These are phyloP conservation scores for Thielaviopsis ethacetica DNA, from an alignment of 2,329 filamentous ascomycete species.

Conservation along the genomic window DNA sequence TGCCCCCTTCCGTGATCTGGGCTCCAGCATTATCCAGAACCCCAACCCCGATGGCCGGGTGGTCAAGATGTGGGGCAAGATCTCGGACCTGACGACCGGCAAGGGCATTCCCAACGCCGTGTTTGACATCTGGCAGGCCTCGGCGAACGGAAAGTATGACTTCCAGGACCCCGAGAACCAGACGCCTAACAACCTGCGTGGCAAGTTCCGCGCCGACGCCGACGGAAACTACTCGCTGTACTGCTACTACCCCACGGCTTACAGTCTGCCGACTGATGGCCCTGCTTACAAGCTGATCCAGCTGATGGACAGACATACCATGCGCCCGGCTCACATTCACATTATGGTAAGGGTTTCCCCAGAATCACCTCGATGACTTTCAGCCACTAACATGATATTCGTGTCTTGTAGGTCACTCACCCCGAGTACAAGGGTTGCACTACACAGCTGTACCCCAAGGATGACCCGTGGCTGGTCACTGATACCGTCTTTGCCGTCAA, in stretches of 20 bases:
- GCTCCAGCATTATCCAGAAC: constrained; percentile 50
- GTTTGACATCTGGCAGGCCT: constrained; percentile 67
- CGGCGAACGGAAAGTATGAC: constrained; percentile 60
- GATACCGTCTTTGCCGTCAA: constrained; percentile 35
- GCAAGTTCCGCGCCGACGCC: constrained; percentile 56
- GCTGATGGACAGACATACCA: constrained; percentile 32
- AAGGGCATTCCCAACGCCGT: constrained; percentile 50
- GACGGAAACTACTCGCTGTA: constrained; percentile 59
- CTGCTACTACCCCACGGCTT: constrained; percentile 59
- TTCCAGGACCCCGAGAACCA: constrained; percentile 60
- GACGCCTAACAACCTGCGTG: constrained; percentile 56
- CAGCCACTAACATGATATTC: constrained; percentile 9
- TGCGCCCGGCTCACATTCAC: constrained; percentile 34
- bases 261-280: constrained; percentile 51
- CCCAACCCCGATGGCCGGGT: constrained; percentile 39
- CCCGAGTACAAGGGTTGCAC: constrained; percentile 55
- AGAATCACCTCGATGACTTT: neutral
- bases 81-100: constrained; percentile 48
- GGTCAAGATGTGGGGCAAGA: constrained; percentile 51
- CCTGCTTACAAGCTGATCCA: constrained; percentile 25
- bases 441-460: constrained; percentile 60
- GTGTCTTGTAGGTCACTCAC: constrained; percentile 28
- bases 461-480: constrained; percentile 44
- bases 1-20: constrained; percentile 53
- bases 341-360: constrained; percentile 25